Conservation (phyloP, 495 filamentous ascomycete genomes). For the Xylaria palmicola region DNA sequence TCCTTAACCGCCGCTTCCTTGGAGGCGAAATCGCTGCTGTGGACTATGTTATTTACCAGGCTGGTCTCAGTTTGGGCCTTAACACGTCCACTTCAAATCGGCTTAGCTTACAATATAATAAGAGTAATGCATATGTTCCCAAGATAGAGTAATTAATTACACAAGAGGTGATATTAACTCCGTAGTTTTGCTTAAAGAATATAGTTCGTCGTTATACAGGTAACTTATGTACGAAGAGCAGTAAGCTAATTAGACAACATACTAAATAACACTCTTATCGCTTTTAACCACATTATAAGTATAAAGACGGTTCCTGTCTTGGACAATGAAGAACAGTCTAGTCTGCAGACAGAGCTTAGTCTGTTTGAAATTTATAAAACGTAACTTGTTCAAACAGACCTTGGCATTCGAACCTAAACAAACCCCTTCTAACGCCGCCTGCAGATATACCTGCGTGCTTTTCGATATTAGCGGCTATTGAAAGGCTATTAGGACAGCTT, state of each 20-base stretch:
- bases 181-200: not conserved
- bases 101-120: too few species aligned
- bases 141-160: too few species aligned
- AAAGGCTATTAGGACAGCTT: not conserved
- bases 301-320: not conserved
- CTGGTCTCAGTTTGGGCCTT: slow-evolving; percentile 19
- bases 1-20: slow-evolving; percentile 32
- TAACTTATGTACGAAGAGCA: not conserved
- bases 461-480: not conserved
- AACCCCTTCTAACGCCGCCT: not conserved
- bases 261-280: not conserved
- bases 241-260: not conserved
- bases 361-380: not conserved
- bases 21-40: slow-evolving; percentile 29
- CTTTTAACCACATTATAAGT: not conserved
- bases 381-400: not conserved
- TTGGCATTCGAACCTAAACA: not conserved
- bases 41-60: slow-evolving; percentile 31
- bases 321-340: not conserved
- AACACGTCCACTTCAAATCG: not conserved
- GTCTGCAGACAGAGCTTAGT: not conserved
- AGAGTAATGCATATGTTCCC: too few species aligned
- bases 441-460: not conserved
- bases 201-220: not conserved
- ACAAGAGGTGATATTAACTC: too few species aligned